A percentile compares a stretch with the other conserved stretches of the same genome.
These are phyloP conservation scores for Triglochin maritima DNA, from an alignment of 106 monocot genomes.

Conservation along the genomic window DNA sequence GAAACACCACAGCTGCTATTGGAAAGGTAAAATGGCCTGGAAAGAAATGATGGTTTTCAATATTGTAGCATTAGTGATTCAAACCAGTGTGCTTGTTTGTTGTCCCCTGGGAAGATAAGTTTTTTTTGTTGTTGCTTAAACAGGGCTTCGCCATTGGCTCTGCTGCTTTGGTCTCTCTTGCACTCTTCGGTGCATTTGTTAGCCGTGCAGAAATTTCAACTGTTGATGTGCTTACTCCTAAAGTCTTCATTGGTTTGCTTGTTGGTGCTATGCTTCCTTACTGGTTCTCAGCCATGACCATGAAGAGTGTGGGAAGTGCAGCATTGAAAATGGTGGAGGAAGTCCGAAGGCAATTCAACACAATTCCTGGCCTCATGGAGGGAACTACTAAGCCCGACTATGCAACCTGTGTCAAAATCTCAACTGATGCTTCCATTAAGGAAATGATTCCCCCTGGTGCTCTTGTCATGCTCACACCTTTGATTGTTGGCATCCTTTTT, in stretches of 20 bases:
- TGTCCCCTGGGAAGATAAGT: too few relatives aligned
- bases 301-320: conserved; percentile 63
- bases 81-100: too few relatives aligned
- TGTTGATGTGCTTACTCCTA: conserved; percentile 50
- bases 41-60: neutral
- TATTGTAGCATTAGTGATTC: neutral
- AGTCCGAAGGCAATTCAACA: conserved; percentile 61
- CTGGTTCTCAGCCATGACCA: conserved; percentile 77
- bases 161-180: conserved; percentile 23
- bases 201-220: conserved; percentile 42
- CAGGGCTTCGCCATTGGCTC: conserved; percentile 73
- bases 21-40: conserved; percentile 12
- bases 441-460: conserved; percentile 69
- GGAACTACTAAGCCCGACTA: conserved; percentile 51
- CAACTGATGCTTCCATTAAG: conserved; percentile 57
- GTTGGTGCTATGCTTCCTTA: conserved; percentile 76
- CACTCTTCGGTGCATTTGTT: conserved; percentile 43
- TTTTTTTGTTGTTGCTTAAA: too few relatives aligned
- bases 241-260: conserved; percentile 57
- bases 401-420: conserved; percentile 61
- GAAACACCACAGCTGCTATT: conserved; percentile 31
- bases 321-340: conserved; percentile 72
- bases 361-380: conserved; percentile 55
- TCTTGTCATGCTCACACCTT: conserved; percentile 57
- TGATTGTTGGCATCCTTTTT: conserved; percentile 47